Base-by-base conservation (phyloP, 805 yeast species). In the Cyberlindnera mycetangii region DNA sequence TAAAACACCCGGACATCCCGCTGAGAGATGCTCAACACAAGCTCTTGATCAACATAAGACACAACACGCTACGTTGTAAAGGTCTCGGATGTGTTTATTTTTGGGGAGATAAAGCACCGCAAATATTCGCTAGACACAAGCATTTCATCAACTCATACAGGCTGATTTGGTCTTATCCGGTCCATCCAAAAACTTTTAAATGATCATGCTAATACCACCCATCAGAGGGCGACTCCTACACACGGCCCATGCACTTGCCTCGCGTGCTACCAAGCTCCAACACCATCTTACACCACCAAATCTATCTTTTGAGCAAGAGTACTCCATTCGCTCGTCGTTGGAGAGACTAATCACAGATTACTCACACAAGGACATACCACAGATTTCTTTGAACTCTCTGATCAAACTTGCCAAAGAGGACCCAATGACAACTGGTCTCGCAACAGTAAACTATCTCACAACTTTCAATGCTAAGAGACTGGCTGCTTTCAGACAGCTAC, bases 401-500 rank as follows among this genome's bases (percentile, higher is more conserved):
- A 72, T 78, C 9, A 62, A 67, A 35, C 72, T 79, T 12, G 49
- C 61, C 1, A 50, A 45, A 44, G 64, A 70, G 21, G 64, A 66
- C n/a, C 56, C 57, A 2, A 41, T 57, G 12, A 44, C 56, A 0
- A 64, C 62, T 40, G 59, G 85, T 0, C 70, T 73, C 35, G 76
- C 76, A 12, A 81, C 89, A 0, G 68, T 83, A 14, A 76, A 78
- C 47, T 69, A 73, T 39, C 58, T 85, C 34, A 60, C 85, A 18
- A 73, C 79, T 0, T 73, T 78, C 53, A 81, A 89, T 44, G 87
- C 95, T 7, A 78, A 82, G 42, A 71, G 97, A 50, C 63, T 89
- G 15, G 72, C 75, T 25, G 83, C 83, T 22, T 79, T 92, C 52
- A 75, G 92, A 50, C 70, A 75, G 35, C 67, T 92, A 43, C 97